Evolutionary conservation across 2,329 filamentous ascomycete genomes (phyloP), one percentile per base, ranked within the genome.

Genomic region (Scolecobasidium constrictum): DNA sequence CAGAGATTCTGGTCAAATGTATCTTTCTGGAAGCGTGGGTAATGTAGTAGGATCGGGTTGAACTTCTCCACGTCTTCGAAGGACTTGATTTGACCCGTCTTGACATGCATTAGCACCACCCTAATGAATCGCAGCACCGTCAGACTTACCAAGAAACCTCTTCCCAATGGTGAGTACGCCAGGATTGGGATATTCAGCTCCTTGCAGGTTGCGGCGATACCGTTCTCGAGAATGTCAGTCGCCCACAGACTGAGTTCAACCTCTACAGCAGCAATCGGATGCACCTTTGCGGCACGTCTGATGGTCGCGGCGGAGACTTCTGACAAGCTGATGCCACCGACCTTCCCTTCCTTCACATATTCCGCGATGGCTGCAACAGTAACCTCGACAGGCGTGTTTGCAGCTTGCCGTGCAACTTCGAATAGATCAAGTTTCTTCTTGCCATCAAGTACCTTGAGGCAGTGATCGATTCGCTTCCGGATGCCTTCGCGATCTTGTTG

Each of bases 161-260:
- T 65, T 3, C 82, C 78, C 0, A 87, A 66, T 1, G 84, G 83
- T 35, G 79, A 81, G 87, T 86, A 87, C 0, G 80, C 81, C 23
- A 86, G 61, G 38, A 88, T 63, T 0, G 81, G 78, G 46, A 90
- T 86, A 37, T 68, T 64, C 36, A 82, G 60, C 55, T 88, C 70
- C 2, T 65, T 69, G 47, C 76, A 79, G 2, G 70, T 65, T 42
- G 64, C 54, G 2, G 72, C 71, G 1, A 81, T 66, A 15, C 69
- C 76, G 47, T 81, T 79, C 15, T 69, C 56, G 4, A 78, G 56
- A 36, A 77, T 70, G 19, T 77, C 69, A 2, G 71, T 73, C 4
- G 62, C 62, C 63, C 68, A 80, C 2, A 78, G 61, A 13, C 68
- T 73, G 44, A 79, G 64, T 53, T 81, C 77, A 18, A 77, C 69